Conservation (phyloP, 768 basidiomycete genomes). For the Tubosaeta sp. region DNA sequence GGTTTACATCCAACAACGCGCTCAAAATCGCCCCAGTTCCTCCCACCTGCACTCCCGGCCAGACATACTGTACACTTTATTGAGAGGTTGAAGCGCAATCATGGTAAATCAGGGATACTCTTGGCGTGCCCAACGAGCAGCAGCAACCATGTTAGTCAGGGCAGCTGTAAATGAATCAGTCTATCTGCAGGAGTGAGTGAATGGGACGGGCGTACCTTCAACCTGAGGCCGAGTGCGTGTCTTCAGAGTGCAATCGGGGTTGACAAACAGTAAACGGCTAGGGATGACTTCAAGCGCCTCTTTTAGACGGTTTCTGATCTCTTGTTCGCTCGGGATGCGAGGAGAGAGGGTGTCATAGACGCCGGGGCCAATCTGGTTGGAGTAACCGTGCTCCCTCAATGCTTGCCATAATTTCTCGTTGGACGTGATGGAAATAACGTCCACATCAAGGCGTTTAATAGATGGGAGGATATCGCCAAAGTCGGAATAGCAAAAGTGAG, state of each 20-base stretch:
- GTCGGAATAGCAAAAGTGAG: constrained; percentile 99
- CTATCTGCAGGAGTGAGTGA: constrained; percentile 1
- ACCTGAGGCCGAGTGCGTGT: constrained; percentile 99
- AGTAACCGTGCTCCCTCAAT: constrained; percentile 94
- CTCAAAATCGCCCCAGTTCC: constrained; percentile 31
- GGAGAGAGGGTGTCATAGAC: constrained; percentile 99
- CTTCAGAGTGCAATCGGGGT: constrained; percentile 98
- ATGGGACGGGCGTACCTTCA: constrained; percentile 47
- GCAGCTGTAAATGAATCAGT: constrained; percentile 44
- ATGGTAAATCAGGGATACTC: constrained; percentile 52
- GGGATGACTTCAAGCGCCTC: constrained; percentile 81
- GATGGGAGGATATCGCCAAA: constrained; percentile 98
- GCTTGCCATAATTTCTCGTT: constrained; percentile 96
- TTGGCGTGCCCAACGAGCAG: constrained; percentile 90
- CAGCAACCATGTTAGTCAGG: constrained; percentile 80
- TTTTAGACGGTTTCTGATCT: constrained; percentile 90
- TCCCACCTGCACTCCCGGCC: constrained; percentile 17
- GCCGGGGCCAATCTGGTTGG: constrained; percentile 96
- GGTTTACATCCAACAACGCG: constrained; percentile 75
- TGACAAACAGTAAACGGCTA: constrained; percentile 75
- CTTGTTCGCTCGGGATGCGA: constrained; percentile 88
- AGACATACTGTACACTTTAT: constrained; percentile 44
- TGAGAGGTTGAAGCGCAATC: constrained; percentile 90
- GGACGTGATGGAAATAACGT: constrained; percentile 98
- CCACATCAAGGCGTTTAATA: constrained; percentile 94